phyloP scores from a whole-genome alignment of 257 asterid species.

The Rauvolfia tetraphylla region DNA sequence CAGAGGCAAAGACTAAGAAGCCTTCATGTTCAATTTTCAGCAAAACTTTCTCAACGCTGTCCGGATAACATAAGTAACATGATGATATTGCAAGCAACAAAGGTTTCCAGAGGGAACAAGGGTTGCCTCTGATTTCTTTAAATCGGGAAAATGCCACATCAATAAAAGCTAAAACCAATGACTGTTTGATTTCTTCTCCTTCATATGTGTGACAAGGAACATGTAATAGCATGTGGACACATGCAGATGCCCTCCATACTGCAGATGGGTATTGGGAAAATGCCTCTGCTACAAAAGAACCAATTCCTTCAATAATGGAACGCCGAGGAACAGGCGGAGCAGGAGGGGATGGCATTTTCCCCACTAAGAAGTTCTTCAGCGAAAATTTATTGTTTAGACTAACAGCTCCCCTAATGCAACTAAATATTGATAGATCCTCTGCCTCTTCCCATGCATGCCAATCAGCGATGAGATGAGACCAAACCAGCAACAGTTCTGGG shows the following conservation, averaged over 20 bases:
- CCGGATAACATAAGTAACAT: conserved; percentile 37
- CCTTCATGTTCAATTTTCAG: conserved; percentile 28
- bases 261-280: conserved; percentile 40
- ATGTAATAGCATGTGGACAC: conserved; percentile 38
- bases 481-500: conserved; percentile 32
- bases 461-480: conserved; percentile 40
- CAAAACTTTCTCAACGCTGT: conserved; percentile 27
- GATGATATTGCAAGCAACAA: conserved; percentile 37
- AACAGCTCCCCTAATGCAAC: conserved; percentile 34
- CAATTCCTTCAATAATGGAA: conserved; percentile 40
- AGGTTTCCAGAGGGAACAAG: conserved; percentile 38
- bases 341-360: conserved; percentile 27
- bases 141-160: conserved; percentile 36
- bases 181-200: conserved; percentile 29
- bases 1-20: conserved; percentile 29
- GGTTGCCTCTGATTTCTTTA: conserved; percentile 25
- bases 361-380: conserved; percentile 26
- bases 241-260: conserved; percentile 41
- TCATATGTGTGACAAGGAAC: conserved; percentile 25
- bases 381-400: conserved; percentile 25
- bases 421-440: conserved; percentile 39
- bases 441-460: conserved; percentile 48
- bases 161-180: conserved; percentile 27
- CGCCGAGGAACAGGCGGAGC: conserved; percentile 29
- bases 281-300: conserved; percentile 32